Evolutionary conservation across 169 alveolate genomes (phyloP), one percentile per base, ranked within the genome.

Genomic region (Amoebophrya sp.): DNA sequence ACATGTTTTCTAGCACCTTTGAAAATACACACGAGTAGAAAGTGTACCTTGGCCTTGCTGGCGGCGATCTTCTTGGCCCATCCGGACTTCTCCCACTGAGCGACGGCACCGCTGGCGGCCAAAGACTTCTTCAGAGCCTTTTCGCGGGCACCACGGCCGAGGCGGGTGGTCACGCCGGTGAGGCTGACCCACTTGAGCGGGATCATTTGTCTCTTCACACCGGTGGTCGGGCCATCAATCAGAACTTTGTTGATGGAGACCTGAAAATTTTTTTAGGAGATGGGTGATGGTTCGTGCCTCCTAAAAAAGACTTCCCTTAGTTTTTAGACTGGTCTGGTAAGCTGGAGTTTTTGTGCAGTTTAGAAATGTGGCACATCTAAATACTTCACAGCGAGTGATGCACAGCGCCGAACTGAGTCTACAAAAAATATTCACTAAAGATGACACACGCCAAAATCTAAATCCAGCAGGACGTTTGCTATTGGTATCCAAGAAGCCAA

Each of bases 131-230:
- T 94, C 26, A 96, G 92, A 40, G 96, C 93, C 38, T 96, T 96
- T 23, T 96, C 95, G 93, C 94, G 95, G 76, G 97, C 96, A 36
- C 98, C 98, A 41, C 97, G 94, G 92, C 94, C 95, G 38, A 96
- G 95, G 91, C 95, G 94, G 40, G 95, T 95, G 94, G 96, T 96
- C 93, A 95, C 93, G 92, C 96, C 97, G 53, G 98, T 93, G n/a
- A 96, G 91, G 93, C 95, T 93, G 65, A 96, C 92, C 95, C 98
- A 95, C 91, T 96, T 96, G 93, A 96, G 89, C n/a, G 98, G 98
- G 39, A 96, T 93, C 89, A 95, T 95, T 93, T 95, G 97, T 40
- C 97, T 94, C 90, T 96, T 94, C 33, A 96, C 98, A 12, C 97
- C 95, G 90, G 55, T 94, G 91, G 95, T 95, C 41, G 96, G 97